Evolutionary conservation across 2,329 filamentous ascomycete genomes (phyloP).

Genomic region (Arthroderma sp.): DNA sequence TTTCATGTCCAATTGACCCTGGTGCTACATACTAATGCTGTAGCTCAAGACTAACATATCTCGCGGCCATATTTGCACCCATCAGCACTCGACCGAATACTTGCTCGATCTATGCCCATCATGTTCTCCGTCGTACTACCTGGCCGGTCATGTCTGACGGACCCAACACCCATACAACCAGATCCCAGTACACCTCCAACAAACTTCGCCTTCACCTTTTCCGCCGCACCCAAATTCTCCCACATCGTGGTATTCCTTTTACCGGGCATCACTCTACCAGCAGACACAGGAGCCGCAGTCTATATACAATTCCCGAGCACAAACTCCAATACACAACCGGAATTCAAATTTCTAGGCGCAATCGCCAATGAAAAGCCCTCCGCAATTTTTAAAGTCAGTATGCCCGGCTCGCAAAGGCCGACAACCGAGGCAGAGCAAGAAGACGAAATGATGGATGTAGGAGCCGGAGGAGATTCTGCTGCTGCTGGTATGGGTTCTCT

Average conservation of each 20-base stretch:
- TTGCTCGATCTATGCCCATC: not conserved
- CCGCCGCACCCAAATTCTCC: constrained; percentile 43
- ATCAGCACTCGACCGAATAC: too few relatives aligned
- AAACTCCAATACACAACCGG: constrained; percentile 30
- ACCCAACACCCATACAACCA: constrained; percentile 37
- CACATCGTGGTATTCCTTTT: constrained; percentile 85
- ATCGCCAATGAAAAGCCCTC: constrained; percentile 83
- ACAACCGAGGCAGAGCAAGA: constrained; percentile 24
- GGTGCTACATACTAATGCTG: too few relatives aligned
- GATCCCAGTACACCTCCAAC: constrained; percentile 44
- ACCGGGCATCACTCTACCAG: constrained; percentile 60
- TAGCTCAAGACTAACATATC: too few relatives aligned
- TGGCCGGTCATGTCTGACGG: constrained; percentile 46
- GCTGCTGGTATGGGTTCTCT: constrained; percentile 12
- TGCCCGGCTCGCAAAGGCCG: constrained; percentile 7
- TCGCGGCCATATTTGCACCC: too few relatives aligned
- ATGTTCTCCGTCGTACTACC: constrained; percentile 53
- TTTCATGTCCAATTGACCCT: too few relatives aligned
- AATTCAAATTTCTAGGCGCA: constrained; percentile 76
- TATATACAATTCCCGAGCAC: constrained; percentile 61
- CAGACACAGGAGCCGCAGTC: constrained; percentile 70
- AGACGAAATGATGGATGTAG: constrained; percentile 37
- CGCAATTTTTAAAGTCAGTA: constrained; percentile 69
- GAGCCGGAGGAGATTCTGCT: constrained; percentile 17
- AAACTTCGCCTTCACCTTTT: constrained; percentile 57